Evolutionary conservation across 2,329 filamentous ascomycete species (phyloP).

Genomic region (Pseudophaeomoniella oleicola): DNA sequence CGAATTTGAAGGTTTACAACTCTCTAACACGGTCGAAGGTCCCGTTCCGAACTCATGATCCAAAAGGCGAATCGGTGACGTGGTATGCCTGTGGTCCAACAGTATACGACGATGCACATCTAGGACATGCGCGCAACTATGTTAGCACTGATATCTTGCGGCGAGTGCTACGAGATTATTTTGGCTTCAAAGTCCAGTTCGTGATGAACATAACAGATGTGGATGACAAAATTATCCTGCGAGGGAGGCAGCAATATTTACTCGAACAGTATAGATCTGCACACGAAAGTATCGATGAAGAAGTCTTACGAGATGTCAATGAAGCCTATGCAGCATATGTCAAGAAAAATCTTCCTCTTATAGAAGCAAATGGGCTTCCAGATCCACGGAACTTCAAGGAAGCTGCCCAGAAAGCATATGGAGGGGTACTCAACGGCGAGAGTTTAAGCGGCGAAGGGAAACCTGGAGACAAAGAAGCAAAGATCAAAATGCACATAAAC

Average conservation of each 20-base stretch:
- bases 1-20: constrained; percentile 63
- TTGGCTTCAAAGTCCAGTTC: constrained; percentile 68
- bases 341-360: constrained; percentile 51
- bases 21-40: constrained; percentile 62
- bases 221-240: constrained; percentile 52
- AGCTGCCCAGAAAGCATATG: constrained; percentile 36
- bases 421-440: constrained; percentile 38
- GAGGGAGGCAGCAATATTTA: constrained; percentile 62
- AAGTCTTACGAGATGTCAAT: constrained; percentile 33
- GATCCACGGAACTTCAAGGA: constrained; percentile 30
- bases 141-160: constrained; percentile 80
- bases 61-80: constrained; percentile 50
- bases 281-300: constrained; percentile 17
- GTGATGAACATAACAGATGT: constrained; percentile 90
- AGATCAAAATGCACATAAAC: constrained; percentile 78
- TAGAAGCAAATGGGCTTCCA: constrained; percentile 25
- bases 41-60: constrained; percentile 58
- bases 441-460: constrained; percentile 36
- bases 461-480: constrained; percentile 65
- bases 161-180: constrained; percentile 69
- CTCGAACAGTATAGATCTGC: constrained; percentile 48
- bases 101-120: constrained; percentile 66
- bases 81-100: constrained; percentile 91
- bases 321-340: constrained; percentile 42
- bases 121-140: constrained; percentile 81